Evolutionary conservation across 768 basidiomycete genomes (phyloP).

Genomic region (Cyclocybe cylindracea): DNA sequence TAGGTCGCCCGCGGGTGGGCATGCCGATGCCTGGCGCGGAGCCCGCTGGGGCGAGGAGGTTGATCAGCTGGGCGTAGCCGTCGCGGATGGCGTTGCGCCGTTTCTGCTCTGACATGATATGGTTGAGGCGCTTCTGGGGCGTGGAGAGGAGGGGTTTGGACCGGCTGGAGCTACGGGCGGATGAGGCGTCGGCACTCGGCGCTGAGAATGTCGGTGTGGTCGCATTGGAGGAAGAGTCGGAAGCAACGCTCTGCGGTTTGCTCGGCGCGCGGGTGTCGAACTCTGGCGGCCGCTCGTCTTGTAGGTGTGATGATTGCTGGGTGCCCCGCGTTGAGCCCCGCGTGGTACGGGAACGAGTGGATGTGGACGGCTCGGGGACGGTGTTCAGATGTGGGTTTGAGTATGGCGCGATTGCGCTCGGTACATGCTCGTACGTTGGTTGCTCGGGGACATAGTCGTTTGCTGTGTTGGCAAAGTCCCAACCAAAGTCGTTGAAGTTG

Average conservation of each 20-base stretch:
- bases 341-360: slow-evolving; percentile 29
- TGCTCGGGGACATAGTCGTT: slow-evolving; percentile 29
- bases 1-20: slow-evolving; percentile 79
- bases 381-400: slow-evolving; percentile 51
- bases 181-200: slow-evolving; percentile 11
- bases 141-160: slow-evolving; percentile 73
- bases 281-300: slow-evolving; percentile 19
- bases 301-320: slow-evolving; percentile 19
- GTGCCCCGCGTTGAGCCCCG: slow-evolving; percentile 23
- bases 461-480: slow-evolving; percentile 49
- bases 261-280: slow-evolving; percentile 21
- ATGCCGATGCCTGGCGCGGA: slow-evolving; percentile 64
- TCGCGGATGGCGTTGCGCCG: slow-evolving; percentile 90
- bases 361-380: slow-evolving; percentile 41
- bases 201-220: slow-evolving; percentile 21
- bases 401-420: slow-evolving; percentile 36
- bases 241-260: slow-evolving; percentile 25
- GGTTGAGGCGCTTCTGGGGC: slow-evolving; percentile 87
- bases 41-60: slow-evolving; percentile 79
- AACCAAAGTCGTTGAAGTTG: slow-evolving; percentile 61
- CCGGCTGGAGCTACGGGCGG: slow-evolving; percentile 28
- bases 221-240: slow-evolving; percentile 26
- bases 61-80: slow-evolving; percentile 84
- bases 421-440: slow-evolving; percentile 22
- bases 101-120: slow-evolving; percentile 94